phyloP scores from a whole-genome alignment of 352 stramenopile genomes.

The Pythium myriotylum region DNA sequence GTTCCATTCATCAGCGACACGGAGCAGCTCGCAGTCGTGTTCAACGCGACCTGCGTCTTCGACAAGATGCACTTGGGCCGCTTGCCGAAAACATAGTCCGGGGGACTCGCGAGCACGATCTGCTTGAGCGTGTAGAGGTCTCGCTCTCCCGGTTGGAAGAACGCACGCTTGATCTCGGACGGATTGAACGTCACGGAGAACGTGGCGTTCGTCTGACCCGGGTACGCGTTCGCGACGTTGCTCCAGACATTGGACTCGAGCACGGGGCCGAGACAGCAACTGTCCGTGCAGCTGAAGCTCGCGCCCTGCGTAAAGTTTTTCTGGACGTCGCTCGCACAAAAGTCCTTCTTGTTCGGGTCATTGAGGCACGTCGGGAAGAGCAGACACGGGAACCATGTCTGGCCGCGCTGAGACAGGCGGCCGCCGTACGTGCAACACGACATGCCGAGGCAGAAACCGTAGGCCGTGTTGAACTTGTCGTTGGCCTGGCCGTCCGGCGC shows the following conservation, averaged over 20 bases:
- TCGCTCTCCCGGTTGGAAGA: conserved; percentile 38
- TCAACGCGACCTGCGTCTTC: conserved; percentile 20
- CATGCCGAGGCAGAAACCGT: conserved; percentile 75
- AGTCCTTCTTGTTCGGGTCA: conserved; percentile 62
- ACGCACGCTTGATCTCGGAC: conserved; percentile 66
- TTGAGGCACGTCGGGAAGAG: conserved; percentile 77
- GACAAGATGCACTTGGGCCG: conserved; percentile 48
- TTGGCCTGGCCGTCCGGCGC: conserved; percentile 31
- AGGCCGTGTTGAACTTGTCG: conserved; percentile 58
- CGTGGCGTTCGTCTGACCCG: conserved; percentile 73
- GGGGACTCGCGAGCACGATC: conserved; percentile 72
- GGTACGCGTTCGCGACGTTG: conserved; percentile 51
- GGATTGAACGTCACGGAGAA: conserved; percentile 78
- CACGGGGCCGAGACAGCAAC: conserved; percentile 67
- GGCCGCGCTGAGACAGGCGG: conserved; percentile 51
- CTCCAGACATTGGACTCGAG: conserved; percentile 79
- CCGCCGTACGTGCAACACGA: conserved; percentile 75
- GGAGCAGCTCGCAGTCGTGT: conserved; percentile 24
- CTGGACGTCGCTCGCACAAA: conserved; percentile 48
- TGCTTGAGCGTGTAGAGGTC: conserved; percentile 60
- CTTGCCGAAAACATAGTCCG: conserved; percentile 65
- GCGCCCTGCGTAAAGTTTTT: conserved; percentile 60
- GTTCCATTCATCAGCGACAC: conserved; percentile 50
- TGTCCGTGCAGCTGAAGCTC: conserved; percentile 69
- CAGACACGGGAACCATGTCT: conserved; percentile 83